Base-by-base conservation (phyloP, 305 asterid genomes). In the Fraxinus greggii region DNA sequence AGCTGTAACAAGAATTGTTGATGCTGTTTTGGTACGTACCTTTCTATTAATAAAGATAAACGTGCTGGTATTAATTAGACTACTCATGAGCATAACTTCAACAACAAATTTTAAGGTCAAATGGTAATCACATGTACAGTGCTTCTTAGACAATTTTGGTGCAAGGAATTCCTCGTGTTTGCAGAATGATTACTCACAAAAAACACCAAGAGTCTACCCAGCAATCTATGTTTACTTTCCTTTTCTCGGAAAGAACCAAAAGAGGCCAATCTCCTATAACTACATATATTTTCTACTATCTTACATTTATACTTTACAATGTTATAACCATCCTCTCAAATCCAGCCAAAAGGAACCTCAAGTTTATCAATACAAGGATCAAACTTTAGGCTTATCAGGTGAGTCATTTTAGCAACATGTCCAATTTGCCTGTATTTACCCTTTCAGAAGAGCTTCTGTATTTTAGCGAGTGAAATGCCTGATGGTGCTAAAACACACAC, bases 141-240 rank as follows among this genome's bases (percentile, higher is more conserved):
- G 72, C 2, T 23, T 23, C 17, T 23, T 23, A 23, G 77, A 40
- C 45, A 79, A 75, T 33, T 32, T 24, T 75, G 78, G 35, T 12
- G 59, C 23, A 81, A 21, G 26, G 6, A 33, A 59, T 35, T 77
- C 38, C 67, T 38, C 24, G 29, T 59, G n/a, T 9, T 59, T 70
- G 65, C 24, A 12, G 24, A 80, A 56, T 6, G 73, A 70, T 42
- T 54, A 35, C 81, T 75, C 26, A 29, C 51, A 29, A 15, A 45
- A 45, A 78, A 78, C 28, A 13, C 7, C 19, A 26, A 12, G 0
- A 6, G 63, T 28, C 15, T 81, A 59, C 32, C 21, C 2, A 7
- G 56, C 78, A 54, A 84, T 35, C 26, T 40, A 81, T 33, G 26
- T 29, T 72, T 23, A 6, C 21, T 65, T 32, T 67, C 76, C 65